Percentiles rank a stretch among this genome's conserved stretches.
Conservation (phyloP, 345 rosid species). For the Salix suchowensis region DNA sequence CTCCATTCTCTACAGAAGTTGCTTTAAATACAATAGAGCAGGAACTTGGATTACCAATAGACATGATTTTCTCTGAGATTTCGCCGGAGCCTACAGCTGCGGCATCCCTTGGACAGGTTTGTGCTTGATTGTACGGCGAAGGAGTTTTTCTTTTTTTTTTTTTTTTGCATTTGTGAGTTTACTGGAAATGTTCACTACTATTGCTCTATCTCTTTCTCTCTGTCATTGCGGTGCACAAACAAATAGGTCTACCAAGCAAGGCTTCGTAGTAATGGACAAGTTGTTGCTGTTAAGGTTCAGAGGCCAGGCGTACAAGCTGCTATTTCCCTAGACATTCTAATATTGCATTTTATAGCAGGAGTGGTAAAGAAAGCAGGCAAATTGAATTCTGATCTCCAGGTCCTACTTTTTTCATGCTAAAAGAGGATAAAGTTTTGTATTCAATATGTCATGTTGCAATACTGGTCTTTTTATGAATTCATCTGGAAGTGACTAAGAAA, state of each 20-base stretch:
- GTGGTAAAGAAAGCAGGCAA: conserved; percentile 58
- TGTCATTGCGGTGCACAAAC: not conserved
- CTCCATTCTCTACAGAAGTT: conserved; percentile 84
- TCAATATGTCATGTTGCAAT: not conserved
- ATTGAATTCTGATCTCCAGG: conserved; percentile 85
- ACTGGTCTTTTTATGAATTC: not conserved
- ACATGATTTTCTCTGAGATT: conserved; percentile 74
- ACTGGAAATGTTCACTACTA: not conserved
- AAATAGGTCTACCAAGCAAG: conserved; percentile 86
- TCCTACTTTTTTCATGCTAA: conserved; percentile 8
- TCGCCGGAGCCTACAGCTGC: conserved; percentile 89
- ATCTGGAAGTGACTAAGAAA: conserved; percentile 15
- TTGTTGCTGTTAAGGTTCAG: conserved; percentile 94
- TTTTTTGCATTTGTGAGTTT: not conserved
- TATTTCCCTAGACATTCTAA: conserved; percentile 79
- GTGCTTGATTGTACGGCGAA: conserved; percentile 3
- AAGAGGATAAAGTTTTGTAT: not conserved
- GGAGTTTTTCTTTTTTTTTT: not conserved
- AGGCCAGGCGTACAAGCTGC: conserved; percentile 96
- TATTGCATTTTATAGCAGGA: conserved; percentile 72
- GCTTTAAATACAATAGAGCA: conserved; percentile 70
- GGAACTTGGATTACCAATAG: conserved; percentile 70
- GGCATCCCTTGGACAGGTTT: conserved; percentile 94
- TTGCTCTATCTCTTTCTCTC: not conserved
- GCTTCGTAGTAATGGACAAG: conserved; percentile 51